Base-by-base conservation (phyloP, 495 filamentous ascomycete genomes). In the Lichenothelia convexa region DNA sequence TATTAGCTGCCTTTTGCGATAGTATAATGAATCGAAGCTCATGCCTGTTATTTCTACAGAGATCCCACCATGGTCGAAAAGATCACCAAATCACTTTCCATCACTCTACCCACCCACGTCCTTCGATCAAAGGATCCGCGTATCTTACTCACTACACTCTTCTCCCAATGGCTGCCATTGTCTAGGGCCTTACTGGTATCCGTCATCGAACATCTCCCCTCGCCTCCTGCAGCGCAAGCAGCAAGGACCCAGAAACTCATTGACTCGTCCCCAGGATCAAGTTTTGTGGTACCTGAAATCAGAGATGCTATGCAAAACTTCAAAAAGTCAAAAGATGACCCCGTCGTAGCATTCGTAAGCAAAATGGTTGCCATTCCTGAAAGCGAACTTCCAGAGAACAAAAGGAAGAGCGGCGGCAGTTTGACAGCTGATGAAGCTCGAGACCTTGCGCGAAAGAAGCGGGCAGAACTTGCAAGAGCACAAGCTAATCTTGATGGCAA, bases 331-430 rank as follows among this genome's bases (percentile, higher is more conserved):
- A 56, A 66, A 6, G 65, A 71, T 0, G 77, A 78, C 32, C 87
- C 89, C 2, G 74, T 91, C 2, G 81, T 95, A 5, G 89, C 85
- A 7, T 99, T 91, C 45, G 83, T 99, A 29, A 94, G 86, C 57
- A 99, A 99, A 56, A 92, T 99, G 86, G 80, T 93, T 16, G 84
- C 89, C 1, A 71, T 95, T 13, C 85, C 82, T 1, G 81, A 86
- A 47, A 93, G 81, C 48, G 85, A 95, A 42, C 65, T 99, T 13
- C 73, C 75, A 1, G 65, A 82, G 35, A 83, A 86, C 42, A 87
- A 75, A 49, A 70, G 79, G 19, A 70, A 76, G 43, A 59, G 63
- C 5, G 57, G 56, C 20, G 77, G 78, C 13, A 64, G 70, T 20
- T 67, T 99, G 46, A 87, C 71, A 35, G 75, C 80, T 0, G 91